Evolutionary conservation across 73 alveolate genomes (phyloP).

Genomic region (Uronychia binucleata): DNA sequence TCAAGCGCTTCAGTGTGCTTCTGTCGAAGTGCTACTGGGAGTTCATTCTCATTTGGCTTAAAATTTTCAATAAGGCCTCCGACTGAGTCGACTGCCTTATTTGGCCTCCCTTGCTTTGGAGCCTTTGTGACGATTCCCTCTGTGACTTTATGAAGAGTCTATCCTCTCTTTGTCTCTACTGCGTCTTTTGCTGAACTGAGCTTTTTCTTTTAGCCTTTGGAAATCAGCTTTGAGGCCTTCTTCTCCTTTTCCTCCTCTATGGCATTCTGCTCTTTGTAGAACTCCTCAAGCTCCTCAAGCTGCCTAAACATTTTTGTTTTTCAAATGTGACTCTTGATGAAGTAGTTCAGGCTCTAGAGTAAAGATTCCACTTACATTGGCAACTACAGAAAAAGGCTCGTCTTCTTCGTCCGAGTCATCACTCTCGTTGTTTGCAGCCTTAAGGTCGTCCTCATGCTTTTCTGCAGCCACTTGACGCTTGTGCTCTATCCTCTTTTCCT

Average conservation of each 20-base stretch:
- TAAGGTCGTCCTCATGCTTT: neutral
- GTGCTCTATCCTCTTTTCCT: neutral
- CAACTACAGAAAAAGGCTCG: neutral
- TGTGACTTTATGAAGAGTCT: neutral
- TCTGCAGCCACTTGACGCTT: neutral
- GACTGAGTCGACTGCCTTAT: neutral
- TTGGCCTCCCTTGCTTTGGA: neutral
- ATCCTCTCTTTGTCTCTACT: neutral
- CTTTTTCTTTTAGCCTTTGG: neutral
- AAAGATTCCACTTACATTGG: neutral
- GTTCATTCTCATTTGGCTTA: neutral
- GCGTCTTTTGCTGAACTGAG: neutral
- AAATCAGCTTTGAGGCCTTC: neutral
- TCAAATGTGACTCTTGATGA: neutral
- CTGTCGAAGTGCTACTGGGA: neutral
- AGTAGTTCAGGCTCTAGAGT: neutral
- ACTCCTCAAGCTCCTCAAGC: neutral
- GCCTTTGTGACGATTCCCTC: neutral
- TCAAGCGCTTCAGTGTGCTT: neutral
- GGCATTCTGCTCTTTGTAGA: neutral
- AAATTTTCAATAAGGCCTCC: neutral
- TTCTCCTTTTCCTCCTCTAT: neutral
- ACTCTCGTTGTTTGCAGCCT: neutral
- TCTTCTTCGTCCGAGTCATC: neutral
- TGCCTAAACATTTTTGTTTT: neutral